Base-by-base conservation (phyloP, 495 filamentous ascomycete species). In the Talaromyces liani region DNA sequence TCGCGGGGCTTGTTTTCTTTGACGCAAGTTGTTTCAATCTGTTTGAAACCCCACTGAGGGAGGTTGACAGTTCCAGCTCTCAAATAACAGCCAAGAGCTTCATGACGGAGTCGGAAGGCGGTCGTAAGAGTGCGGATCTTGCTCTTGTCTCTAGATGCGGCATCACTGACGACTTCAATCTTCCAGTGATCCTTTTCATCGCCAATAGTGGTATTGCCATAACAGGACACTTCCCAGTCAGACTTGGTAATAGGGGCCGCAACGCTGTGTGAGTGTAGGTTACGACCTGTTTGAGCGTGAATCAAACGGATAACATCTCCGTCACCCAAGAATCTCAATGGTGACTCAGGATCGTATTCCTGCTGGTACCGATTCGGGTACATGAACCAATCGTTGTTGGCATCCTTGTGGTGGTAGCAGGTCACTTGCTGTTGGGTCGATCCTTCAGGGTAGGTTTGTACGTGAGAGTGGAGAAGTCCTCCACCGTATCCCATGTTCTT, bases 401-500 rank as follows among this genome's bases (percentile, higher is more conserved):
- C 85, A 83, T 98, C 94, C 72, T 98, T 98, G 80, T 98, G 94
- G 75, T 98, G 94, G 73, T 98, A 98, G 78, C 94, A 98, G 33
- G 94, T 98, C 61, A 98, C 89, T 74, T 98, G 94, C 70, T 98
- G 95, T 75, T 98, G 94, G 6, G 74, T 75, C 14, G 95, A 98
- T 33, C 94, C 94, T 75, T 98, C 95, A 0, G 94, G 94, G 69
- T 90, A 98, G 14, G 93, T 91, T 75, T 98, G 94, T 66, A 98
- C 86, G 79, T 98, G 95, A 39, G 91, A 96, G 77, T 98, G 94
- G 58, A 98, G 85, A n/a, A 98, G 85, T 66, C 94, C 94, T 71
- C 94, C 94, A 59, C 94, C 94, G 68, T 98, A 98, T 4, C 94
- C 94, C 94, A 98, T 98, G 72, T 98, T 98, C 80, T 98, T 98